Base-by-base conservation (phyloP, 371 early-diverging fungal genomes). In the Mycotypha africana region DNA sequence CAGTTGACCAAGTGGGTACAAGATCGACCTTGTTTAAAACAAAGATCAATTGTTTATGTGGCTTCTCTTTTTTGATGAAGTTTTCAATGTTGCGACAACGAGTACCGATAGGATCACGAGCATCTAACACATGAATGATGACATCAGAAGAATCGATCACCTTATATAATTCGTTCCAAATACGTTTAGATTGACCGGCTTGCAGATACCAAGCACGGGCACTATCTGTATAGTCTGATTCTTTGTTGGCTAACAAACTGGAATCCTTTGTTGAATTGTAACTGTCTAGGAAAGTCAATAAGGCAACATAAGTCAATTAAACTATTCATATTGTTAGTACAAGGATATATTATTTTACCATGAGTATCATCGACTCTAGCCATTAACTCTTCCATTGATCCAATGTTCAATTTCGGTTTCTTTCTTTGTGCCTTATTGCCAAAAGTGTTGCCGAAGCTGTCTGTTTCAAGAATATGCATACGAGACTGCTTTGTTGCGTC, bases 21-120 rank as follows among this genome's bases (percentile, higher is more conserved):
- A 99, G 74, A 79, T 99, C 99, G 54, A 95, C 95, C 78, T 99
- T 99, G 88, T 99, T 99, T 33, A 99, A 81, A n/a, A 99, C 82
- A 71, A 92, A 99, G 31, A 99, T 84, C 51, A 99, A 54, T 58
- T 99, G 98, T 77, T 99, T 99, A 77, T 98, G 98, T 30, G 84
- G 80, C 26, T 91, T 92, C 63, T 99, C 95, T 52, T 92, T 91
- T 65, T 91, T 90, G 25, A 99, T 66, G 58, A 91, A 93, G 51
- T 82, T 81, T 62, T 95, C 95, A 17, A 99, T 91, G 46, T 88
- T 90, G 20, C 71, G 70, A 75, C 99, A 99, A 35, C 94, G 87
- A 14, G 99, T 99, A 43, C 98, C 99, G 34, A 90, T 62, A 14
- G 99, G 99, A 71, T 99, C 98, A 51, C 99, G 85, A 14, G 99